These are phyloP conservation scores for Nicotiana knightiana DNA, from an alignment of 257 asterid species.

Conservation along the genomic window DNA sequence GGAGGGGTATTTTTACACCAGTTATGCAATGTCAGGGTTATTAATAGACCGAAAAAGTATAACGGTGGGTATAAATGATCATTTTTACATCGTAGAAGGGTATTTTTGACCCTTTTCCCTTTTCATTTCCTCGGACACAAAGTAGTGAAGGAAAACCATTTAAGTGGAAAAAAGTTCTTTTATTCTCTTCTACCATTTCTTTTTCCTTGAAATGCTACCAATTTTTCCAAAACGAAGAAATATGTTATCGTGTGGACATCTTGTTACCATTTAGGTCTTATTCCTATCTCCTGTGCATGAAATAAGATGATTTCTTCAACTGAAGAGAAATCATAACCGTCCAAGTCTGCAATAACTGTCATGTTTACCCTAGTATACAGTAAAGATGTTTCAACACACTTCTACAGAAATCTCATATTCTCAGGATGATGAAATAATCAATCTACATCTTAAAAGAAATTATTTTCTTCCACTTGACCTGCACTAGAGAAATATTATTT, in stretches of 20 bases:
- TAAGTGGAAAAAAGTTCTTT: background rate
- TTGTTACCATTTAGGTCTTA: background rate
- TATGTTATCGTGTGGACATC: background rate
- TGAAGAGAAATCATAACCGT: background rate
- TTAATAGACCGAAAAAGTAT: too few relatives aligned
- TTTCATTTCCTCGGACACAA: background rate
- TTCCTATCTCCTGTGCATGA: background rate
- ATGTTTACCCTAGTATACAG: background rate
- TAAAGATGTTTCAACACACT: background rate
- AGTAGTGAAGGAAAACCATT: background rate
- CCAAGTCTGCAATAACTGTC: background rate
- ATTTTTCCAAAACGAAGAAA: background rate
- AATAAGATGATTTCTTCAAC: background rate
- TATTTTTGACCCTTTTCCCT: too few relatives aligned
- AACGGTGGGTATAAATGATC: too few relatives aligned
- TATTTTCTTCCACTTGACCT: conserved; percentile 2
- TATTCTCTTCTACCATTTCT: background rate
- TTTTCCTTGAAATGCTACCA: background rate
- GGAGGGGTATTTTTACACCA: too few relatives aligned
- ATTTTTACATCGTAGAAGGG: too few relatives aligned
- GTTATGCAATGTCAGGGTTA: too few relatives aligned
- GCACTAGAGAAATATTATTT: background rate
- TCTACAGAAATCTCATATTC: background rate
- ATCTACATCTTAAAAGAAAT: background rate
- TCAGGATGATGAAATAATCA: background rate